Evolutionary conservation across 495 filamentous ascomycete species (phyloP).

Genomic region (Lindgomyces ingoldianus): DNA sequence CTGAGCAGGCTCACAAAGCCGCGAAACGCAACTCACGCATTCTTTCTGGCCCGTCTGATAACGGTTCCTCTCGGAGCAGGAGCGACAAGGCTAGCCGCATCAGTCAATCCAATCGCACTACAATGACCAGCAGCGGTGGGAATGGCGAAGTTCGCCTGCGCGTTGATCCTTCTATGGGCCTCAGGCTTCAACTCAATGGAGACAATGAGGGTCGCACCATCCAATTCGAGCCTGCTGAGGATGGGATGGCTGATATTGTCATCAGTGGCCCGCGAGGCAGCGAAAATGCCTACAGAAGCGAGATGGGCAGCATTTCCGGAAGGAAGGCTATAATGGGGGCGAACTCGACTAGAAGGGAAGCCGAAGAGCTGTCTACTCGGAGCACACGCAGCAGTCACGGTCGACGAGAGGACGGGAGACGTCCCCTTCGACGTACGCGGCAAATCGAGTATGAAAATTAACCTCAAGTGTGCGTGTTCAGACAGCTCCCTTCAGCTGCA

Average conservation of each 20-base stretch:
- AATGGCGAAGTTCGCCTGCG: conserved; percentile 32
- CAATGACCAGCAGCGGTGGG: conserved; percentile 19
- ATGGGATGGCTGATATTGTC: conserved; percentile 35
- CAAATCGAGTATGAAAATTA: conserved; percentile 7
- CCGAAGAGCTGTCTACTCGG: conserved; percentile 26
- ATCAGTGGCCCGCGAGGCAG: conserved; percentile 16
- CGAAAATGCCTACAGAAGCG: conserved; percentile 25
- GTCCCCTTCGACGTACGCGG: conserved; percentile 1
- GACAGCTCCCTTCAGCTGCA: neutral
- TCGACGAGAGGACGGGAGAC: conserved; percentile 4
- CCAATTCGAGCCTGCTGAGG: conserved; percentile 26
- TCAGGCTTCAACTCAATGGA: conserved; percentile 32
- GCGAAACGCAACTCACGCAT: conserved; percentile 26
- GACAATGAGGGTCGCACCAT: conserved; percentile 34
- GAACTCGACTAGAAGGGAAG: conserved; percentile 14
- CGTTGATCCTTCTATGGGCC: conserved; percentile 20
- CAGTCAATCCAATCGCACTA: conserved; percentile 26
- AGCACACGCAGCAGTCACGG: conserved; percentile 23
- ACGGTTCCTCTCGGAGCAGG: conserved; percentile 10
- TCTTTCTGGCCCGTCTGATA: conserved; percentile 22
- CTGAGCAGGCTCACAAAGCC: conserved; percentile 21
- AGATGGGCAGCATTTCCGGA: conserved; percentile 24
- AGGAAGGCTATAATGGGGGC: conserved; percentile 6
- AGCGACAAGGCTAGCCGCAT: conserved; percentile 26
- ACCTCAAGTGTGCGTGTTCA: no score